These are phyloP conservation scores for Metarhizium rileyi DNA, from an alignment of 2,329 filamentous ascomycete genomes.

Conservation along the genomic window DNA sequence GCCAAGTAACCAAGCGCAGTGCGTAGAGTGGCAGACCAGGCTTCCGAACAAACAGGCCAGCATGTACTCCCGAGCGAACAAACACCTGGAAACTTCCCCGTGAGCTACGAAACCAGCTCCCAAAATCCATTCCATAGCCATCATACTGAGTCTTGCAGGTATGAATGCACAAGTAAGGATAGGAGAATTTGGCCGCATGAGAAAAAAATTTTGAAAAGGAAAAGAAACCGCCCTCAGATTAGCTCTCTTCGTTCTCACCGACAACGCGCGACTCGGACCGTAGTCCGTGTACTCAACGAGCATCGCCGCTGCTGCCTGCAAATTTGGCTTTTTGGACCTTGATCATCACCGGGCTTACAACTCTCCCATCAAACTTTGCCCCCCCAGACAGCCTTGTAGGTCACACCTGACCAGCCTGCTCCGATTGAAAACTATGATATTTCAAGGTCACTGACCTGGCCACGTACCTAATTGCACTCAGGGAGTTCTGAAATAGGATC, in stretches of 20 bases:
- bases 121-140: too few relatives aligned
- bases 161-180: not conserved
- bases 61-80: too few relatives aligned
- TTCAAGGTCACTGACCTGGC: conserved; percentile 19
- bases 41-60: too few relatives aligned
- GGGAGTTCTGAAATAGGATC: not conserved
- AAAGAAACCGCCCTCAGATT: conserved; percentile 38
- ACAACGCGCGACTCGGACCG: conserved; percentile 29
- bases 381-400: not conserved
- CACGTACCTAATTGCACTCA: not conserved
- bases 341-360: conserved; percentile 37
- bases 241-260: conserved; percentile 47
- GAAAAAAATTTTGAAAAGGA: conserved; percentile 1
- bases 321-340: conserved; percentile 49
- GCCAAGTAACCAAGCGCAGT: too few relatives aligned
- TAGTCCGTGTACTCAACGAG: conserved; percentile 6
- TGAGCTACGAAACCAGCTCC: too few relatives aligned
- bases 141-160: too few relatives aligned
- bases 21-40: too few relatives aligned
- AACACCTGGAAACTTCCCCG: too few relatives aligned
- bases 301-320: conserved; percentile 36
- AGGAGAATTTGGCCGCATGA: not conserved
- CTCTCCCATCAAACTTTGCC: not conserved
- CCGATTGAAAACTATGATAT: conserved; percentile 44
- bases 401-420: conserved; percentile 27